phyloP scores from a whole-genome alignment of 164 flowering plant genomes.

The Stephania cephalantha region DNA sequence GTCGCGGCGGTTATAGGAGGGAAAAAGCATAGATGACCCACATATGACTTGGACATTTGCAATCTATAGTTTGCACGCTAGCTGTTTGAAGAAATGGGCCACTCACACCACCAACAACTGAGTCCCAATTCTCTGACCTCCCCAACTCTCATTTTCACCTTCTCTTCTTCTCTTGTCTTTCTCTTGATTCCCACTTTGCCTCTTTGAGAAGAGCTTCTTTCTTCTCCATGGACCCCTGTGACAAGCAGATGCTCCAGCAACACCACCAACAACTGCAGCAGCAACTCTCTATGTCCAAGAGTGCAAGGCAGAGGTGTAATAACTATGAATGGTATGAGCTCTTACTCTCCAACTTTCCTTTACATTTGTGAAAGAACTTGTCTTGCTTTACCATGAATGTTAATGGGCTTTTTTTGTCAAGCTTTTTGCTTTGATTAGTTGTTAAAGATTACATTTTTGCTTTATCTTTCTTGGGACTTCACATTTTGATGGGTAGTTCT shows the following conservation, averaged over 20 bases:
- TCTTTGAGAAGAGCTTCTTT: neutral
- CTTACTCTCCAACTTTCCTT: neutral
- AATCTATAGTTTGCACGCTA: conserved; percentile 27
- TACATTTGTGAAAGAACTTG: neutral
- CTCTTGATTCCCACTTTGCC: neutral
- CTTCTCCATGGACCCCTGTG: neutral
- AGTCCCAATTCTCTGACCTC: conserved; percentile 31
- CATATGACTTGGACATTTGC: neutral
- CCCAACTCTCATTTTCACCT: neutral
- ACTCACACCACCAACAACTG: conserved; percentile 6
- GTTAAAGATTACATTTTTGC: neutral
- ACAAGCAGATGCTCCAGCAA: conserved; percentile 4
- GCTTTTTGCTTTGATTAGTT: neutral
- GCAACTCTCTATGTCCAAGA: conserved; percentile 28
- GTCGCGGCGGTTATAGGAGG: neutral
- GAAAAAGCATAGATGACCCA: conserved; percentile 11
- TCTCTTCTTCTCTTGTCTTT: conserved; percentile 11
- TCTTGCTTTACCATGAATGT: neutral
- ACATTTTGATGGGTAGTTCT: neutral
- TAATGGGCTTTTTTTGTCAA: neutral
- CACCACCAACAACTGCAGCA: neutral
- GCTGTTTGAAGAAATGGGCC: conserved; percentile 43
- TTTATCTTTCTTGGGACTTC: neutral
- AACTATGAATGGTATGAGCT: conserved; percentile 50
- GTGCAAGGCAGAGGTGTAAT: conserved; percentile 37